phyloP scores from a whole-genome alignment of 768 basidiomycete genomes.

The Boletus rubropictus region DNA sequence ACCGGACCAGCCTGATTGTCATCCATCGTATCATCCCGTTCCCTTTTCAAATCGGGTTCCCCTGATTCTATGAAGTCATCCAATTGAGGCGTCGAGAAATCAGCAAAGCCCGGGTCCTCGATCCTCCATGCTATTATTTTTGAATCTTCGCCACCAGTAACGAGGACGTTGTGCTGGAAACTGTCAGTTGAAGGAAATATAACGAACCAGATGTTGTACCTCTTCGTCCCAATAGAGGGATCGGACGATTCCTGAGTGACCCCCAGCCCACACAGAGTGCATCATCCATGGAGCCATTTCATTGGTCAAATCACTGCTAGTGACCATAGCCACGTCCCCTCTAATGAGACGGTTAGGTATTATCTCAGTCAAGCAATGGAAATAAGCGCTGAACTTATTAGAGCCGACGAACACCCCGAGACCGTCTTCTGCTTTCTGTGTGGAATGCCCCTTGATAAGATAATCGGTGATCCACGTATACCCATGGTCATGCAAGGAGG shows the following conservation, averaged over 20 bases:
- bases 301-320: slow-evolving; percentile 37
- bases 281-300: slow-evolving; percentile 44
- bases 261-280: slow-evolving; percentile 46
- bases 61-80: slow-evolving; percentile 14
- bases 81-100: neutral
- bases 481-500: slow-evolving; percentile 51
- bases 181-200: neutral
- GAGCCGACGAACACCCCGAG: slow-evolving; percentile 64
- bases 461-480: slow-evolving; percentile 78
- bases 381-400: slow-evolving; percentile 52
- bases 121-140: slow-evolving; percentile 41
- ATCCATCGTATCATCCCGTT: slow-evolving; percentile 18
- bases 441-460: slow-evolving; percentile 49
- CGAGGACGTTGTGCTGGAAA: slow-evolving; percentile 35
- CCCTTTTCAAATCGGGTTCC: slow-evolving; percentile 17
- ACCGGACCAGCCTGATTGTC: slow-evolving; percentile 10
- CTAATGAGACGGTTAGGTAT: slow-evolving; percentile 27
- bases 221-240: slow-evolving; percentile 52
- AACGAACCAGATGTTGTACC: slow-evolving; percentile 26
- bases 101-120: slow-evolving; percentile 2
- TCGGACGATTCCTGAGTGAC: slow-evolving; percentile 54
- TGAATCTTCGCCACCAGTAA: slow-evolving; percentile 49
- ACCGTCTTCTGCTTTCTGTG: slow-evolving; percentile 13
- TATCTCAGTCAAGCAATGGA: neutral
- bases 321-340: slow-evolving; percentile 54